Evolutionary conservation across 352 stramenopile genomes (phyloP).

Genomic region (Pythium utonaiense): DNA sequence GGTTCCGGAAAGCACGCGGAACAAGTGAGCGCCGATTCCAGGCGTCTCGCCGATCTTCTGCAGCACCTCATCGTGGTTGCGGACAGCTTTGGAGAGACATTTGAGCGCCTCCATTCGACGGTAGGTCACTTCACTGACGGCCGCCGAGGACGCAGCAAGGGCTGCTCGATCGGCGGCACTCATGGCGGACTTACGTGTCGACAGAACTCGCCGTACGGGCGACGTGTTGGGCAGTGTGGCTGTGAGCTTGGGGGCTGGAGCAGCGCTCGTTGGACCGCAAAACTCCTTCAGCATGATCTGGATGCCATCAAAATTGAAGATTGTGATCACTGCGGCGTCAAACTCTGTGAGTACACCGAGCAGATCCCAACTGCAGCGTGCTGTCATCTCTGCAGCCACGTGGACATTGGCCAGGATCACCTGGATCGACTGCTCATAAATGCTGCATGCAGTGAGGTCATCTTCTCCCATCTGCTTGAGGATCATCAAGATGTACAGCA

Average conservation of each 20-base stretch:
- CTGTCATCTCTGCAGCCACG: constrained; percentile 27
- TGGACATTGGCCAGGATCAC: constrained; percentile 46
- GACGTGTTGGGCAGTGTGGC: neutral
- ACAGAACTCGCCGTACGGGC: constrained; percentile 8
- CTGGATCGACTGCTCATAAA: constrained; percentile 59
- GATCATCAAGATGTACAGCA: constrained; percentile 51
- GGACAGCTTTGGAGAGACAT: constrained; percentile 50
- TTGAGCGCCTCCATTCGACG: constrained; percentile 57
- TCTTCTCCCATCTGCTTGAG: constrained; percentile 55
- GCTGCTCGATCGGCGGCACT: constrained; percentile 10
- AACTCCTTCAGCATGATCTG: constrained; percentile 53
- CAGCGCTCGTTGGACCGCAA: constrained; percentile 13
- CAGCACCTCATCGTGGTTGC: constrained; percentile 60
- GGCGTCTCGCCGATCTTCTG: constrained; percentile 53
- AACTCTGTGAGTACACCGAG: constrained; percentile 50
- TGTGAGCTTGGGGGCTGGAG: neutral
- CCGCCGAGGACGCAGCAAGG: constrained; percentile 1
- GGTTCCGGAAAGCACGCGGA: constrained; percentile 28
- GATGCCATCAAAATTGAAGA: constrained; percentile 66
- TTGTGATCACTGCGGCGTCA: constrained; percentile 47
- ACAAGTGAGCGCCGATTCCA: constrained; percentile 41
- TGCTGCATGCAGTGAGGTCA: constrained; percentile 34
- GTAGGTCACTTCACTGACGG: constrained; percentile 19
- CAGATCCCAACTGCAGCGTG: constrained; percentile 50
- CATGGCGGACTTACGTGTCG: constrained; percentile 18